phyloP scores from a whole-genome alignment of 78 protist genomes.

The Dictyostelium capitatum region DNA sequence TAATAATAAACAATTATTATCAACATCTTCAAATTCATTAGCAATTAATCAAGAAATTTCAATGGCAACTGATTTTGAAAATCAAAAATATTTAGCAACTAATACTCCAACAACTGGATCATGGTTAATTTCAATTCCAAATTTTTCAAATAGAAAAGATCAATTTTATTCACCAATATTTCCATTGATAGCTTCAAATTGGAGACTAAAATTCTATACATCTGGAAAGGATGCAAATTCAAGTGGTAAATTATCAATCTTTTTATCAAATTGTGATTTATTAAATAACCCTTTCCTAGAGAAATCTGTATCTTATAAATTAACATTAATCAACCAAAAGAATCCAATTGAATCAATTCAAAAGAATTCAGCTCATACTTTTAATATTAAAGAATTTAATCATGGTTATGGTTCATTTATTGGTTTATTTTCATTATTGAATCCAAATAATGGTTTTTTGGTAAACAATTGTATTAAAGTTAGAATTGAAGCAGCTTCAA shows the following conservation, averaged over 20 bases:
- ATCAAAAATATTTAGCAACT: background rate
- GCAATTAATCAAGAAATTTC: background rate
- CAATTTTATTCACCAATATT: background rate
- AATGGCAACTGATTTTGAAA: background rate
- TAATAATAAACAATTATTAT: no score
- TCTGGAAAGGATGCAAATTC: background rate
- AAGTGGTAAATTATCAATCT: background rate
- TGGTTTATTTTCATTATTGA: background rate
- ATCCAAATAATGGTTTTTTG: background rate
- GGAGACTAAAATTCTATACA: conserved; percentile 1
- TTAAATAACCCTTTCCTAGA: conserved; percentile 8
- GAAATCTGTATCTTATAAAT: background rate
- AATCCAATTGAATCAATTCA: background rate
- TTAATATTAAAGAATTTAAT: conserved; percentile 7
- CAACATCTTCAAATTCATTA: background rate
- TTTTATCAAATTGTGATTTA: background rate
- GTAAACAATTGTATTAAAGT: background rate
- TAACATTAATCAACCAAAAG: background rate
- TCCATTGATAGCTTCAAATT: conserved; percentile 2
- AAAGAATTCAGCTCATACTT: conserved; percentile 5
- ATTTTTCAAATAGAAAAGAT: conserved; percentile 2
- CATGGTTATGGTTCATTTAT: conserved; percentile 17
- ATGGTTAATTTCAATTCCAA: background rate
- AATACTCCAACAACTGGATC: background rate
- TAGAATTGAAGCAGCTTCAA: background rate